Evolutionary conservation across 2,329 filamentous ascomycete species (phyloP), one percentile per base, ranked within the genome.

Genomic region (Curvularia spicifera): DNA sequence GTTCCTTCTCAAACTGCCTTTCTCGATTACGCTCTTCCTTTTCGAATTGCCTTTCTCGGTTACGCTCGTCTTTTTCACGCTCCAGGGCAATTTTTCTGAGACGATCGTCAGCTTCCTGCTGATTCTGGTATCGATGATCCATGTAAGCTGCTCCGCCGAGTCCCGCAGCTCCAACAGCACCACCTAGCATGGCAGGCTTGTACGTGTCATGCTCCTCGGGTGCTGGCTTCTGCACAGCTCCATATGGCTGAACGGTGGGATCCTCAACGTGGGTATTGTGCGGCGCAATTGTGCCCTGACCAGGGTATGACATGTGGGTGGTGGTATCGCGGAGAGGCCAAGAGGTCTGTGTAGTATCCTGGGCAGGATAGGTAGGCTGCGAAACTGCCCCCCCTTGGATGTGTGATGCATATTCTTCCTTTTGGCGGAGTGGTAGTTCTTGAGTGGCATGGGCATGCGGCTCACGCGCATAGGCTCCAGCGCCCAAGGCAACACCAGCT

Each of bases 141-240:
- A 64, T 70, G 49, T 75, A 71, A 9, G 66, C 67, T 13, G 67
- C 72, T n/a, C 70, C 73, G 4, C 61, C 69, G 12, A 63, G 63
- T 15, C 67, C 72, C 10, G 64, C 71, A 12, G 52, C 66, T 33
- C 63, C 66, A 24, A 57, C 70, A 31, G 64, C 66, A 8, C 65
- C 66, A 20, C 67, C 66, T 4, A 66, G 60, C 22, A 69, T 51
- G 3, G 71, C 68, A 4, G 69, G 63, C 37, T 76, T 65, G 20
- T 70, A 68, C 50, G 68, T 72, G 10, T 68, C 50, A 48, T 76
- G 66, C 12, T 66, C 61, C 26, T 69, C 53, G 1, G 69, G 28
- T 3, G 26, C 12, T 4, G 66, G 64, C 5, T 66, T 58, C 15
- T 70, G 57, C 15, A 46, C 57, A 7, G 65, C 63, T 47, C 67